Percentiles rank a stretch among this genome's conserved stretches.
Evolutionary conservation across 345 rosid genomes (phyloP).

Genomic region (Sisymbrium irio): DNA sequence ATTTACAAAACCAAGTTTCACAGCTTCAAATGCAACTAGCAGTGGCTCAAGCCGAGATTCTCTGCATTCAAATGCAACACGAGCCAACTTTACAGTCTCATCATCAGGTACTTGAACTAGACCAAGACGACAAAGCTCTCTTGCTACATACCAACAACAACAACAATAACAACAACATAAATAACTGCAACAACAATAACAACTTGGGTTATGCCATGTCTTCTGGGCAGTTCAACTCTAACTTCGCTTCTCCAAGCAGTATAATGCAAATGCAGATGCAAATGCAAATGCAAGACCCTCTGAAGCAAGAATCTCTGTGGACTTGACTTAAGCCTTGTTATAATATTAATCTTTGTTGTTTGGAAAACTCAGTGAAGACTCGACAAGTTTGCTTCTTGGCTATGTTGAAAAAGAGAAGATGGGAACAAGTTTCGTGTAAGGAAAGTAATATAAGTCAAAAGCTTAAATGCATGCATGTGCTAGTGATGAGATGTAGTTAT

Average conservation of each 20-base stretch:
- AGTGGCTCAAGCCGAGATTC: constrained; percentile 73
- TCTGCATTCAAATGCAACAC: constrained; percentile 78
- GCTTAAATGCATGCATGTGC: constrained; percentile 40
- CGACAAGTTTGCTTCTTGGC: constrained; percentile 32
- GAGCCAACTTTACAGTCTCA: constrained; percentile 42
- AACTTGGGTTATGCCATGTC: constrained; percentile 36
- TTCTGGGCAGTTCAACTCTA: constrained; percentile 41
- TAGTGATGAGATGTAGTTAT: constrained; percentile 26
- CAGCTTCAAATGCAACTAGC: constrained; percentile 83
- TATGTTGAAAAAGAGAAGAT: constrained; percentile 17
- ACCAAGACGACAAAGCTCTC: constrained; percentile 48
- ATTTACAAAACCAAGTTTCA: constrained; percentile 74
- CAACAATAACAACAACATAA: constrained; percentile 22
- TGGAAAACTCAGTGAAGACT: not conserved
- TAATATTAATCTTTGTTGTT: constrained; percentile 1
- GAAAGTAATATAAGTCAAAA: constrained; percentile 37
- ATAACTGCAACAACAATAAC: constrained; percentile 29
- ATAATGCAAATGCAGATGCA: constrained; percentile 43
- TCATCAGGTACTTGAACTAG: constrained; percentile 34
- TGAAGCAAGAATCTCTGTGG: constrained; percentile 73
- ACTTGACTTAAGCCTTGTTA: constrained; percentile 33
- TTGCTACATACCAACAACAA: constrained; percentile 27
- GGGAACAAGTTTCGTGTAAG: constrained; percentile 37
- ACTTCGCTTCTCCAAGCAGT: constrained; percentile 58
- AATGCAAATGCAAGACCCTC: constrained; percentile 58